These are phyloP conservation scores for Botrytis porri DNA, from an alignment of 2,329 filamentous ascomycete species.

Conservation along the genomic window DNA sequence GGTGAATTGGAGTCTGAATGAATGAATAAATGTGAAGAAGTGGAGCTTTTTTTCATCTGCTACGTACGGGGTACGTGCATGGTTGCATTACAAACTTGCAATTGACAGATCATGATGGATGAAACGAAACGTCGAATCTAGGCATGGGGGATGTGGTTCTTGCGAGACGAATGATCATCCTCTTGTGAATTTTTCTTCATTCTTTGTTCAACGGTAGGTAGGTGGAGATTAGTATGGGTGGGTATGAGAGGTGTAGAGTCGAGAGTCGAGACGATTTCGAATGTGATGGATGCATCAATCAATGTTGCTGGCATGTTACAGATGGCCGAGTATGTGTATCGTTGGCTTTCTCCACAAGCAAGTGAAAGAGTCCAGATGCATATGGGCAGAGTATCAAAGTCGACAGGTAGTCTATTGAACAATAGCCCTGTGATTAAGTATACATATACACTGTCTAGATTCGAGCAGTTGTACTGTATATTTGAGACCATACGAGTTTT, in stretches of 20 bases:
- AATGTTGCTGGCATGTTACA: slow-evolving; percentile 3
- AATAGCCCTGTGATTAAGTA: neutral
- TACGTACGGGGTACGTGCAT: neutral
- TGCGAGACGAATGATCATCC: neutral
- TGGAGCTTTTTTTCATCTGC: neutral
- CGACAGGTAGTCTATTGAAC: neutral
- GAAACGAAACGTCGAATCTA: neutral
- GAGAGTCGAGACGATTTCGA: neutral
- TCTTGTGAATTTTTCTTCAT: neutral
- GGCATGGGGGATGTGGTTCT: neutral
- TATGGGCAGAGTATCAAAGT: neutral
- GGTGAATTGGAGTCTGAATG: neutral
- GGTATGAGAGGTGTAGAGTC: neutral
- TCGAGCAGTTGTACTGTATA: neutral
- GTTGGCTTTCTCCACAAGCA: slow-evolving; percentile 5
- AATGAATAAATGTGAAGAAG: neutral
- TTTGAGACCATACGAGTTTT: neutral
- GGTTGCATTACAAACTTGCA: neutral
- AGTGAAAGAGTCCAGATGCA: neutral
- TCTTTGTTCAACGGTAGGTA: neutral
- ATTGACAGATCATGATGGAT: slow-evolving; percentile 12
- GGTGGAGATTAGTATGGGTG: neutral
- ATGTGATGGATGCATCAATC: neutral
- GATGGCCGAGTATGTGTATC: slow-evolving; percentile 9
- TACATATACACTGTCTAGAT: neutral